These are phyloP conservation scores for Solanum appendiculatum DNA, from an alignment of 257 asterid genomes.

Conservation along the genomic window DNA sequence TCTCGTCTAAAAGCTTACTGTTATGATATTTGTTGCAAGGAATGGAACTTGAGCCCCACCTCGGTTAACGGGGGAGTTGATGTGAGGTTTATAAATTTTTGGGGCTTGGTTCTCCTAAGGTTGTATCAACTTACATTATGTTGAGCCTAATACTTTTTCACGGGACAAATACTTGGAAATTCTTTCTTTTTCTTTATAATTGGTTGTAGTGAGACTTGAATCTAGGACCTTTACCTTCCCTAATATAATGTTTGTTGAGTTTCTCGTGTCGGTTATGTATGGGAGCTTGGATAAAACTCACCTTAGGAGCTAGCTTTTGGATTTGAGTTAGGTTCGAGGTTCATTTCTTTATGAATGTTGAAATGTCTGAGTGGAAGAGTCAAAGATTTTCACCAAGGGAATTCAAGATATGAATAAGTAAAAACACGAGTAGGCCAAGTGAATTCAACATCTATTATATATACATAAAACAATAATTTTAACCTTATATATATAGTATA, in stretches of 20 bases:
- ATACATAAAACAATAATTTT: background rate
- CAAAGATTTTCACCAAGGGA: background rate
- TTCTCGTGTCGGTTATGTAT: too few relatives aligned
- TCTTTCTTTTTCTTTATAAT: background rate
- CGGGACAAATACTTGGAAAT: too few relatives aligned
- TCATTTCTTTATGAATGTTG: background rate
- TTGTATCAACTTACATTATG: background rate
- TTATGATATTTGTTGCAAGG: too few relatives aligned
- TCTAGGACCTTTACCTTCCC: background rate
- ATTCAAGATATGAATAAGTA: background rate
- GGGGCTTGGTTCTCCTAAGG: background rate
- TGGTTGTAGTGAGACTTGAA: background rate
- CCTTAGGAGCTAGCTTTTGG: background rate
- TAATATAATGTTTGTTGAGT: too few relatives aligned
- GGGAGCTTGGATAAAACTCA: too few relatives aligned
- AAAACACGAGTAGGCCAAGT: background rate
- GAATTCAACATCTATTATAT: background rate
- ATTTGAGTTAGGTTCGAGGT: background rate
- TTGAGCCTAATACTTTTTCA: background rate
- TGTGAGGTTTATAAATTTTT: background rate
- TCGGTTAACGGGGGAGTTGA: background rate
- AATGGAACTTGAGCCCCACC: background rate
- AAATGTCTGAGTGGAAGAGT: background rate
- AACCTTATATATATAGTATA: background rate
- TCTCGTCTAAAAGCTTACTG: background rate